These are phyloP conservation scores for Xylaria castorea DNA, from an alignment of 495 filamentous ascomycete species.

Conservation along the genomic window DNA sequence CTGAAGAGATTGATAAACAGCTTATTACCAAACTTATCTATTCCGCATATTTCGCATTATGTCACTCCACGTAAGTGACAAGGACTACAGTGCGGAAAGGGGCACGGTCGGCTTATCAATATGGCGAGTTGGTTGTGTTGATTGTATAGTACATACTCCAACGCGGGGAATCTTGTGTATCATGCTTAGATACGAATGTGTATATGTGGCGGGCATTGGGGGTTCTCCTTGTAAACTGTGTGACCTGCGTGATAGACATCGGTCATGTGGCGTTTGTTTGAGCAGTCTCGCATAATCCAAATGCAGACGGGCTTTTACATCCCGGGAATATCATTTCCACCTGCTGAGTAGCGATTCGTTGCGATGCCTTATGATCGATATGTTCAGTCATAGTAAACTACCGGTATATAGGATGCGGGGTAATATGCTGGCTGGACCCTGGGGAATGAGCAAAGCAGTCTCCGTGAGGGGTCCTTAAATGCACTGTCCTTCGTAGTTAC, in stretches of 20 bases:
- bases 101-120: slow-evolving; percentile 5
- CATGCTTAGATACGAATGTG: not conserved
- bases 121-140: not conserved
- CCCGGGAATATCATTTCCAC: not conserved
- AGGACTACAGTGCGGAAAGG: not conserved
- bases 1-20: not conserved
- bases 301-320: not conserved
- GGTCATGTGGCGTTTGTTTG: not conserved
- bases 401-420: slow-evolving; percentile 8
- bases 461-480: too few relatives aligned
- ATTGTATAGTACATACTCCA: not conserved
- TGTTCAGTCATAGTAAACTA: not conserved
- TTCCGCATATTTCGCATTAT: not conserved
- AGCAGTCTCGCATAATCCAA: not conserved
- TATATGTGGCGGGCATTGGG: not conserved
- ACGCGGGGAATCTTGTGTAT: slow-evolving; percentile 15
- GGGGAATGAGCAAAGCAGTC: not conserved
- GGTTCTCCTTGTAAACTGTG: not conserved
- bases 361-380: not conserved
- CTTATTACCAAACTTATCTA: not conserved
- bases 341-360: not conserved
- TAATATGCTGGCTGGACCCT: not conserved
- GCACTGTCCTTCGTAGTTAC: too few relatives aligned
- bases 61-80: not conserved
- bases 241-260: not conserved